Conservation (phyloP, 345 rosid species). For the Luvunga scandens region DNA sequence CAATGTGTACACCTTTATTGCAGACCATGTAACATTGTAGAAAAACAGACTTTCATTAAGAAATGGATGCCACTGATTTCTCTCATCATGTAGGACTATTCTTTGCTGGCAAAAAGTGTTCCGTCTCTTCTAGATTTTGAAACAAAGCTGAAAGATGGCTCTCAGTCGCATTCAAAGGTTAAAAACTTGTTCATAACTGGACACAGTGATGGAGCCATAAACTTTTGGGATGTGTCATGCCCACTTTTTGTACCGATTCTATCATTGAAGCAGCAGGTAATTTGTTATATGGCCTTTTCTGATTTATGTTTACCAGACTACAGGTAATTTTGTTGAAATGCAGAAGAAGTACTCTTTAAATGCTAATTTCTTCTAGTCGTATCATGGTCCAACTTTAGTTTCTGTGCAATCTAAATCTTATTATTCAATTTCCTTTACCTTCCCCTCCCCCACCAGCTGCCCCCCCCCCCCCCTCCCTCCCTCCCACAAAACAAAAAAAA, state of each 20-base stretch:
- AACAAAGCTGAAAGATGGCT: constrained; percentile 49
- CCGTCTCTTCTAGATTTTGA: constrained; percentile 62
- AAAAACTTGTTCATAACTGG: constrained; percentile 80
- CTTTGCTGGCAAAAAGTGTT: constrained; percentile 43
- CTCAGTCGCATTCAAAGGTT: constrained; percentile 43
- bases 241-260: constrained; percentile 59
- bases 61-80: background rate
- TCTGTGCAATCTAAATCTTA: no score
- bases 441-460: no score
- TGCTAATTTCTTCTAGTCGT: background rate
- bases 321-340: background rate
- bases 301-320: background rate
- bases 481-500: no score
- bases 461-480: rapidly evolving
- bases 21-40: background rate
- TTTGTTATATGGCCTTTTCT: background rate
- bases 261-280: constrained; percentile 77
- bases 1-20: background rate
- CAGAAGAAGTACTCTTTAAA: background rate
- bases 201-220: constrained; percentile 74
- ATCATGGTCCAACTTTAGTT: background rate
- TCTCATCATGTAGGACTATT: constrained; percentile 53
- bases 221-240: constrained; percentile 84
- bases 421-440: background rate
- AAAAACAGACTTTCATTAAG: background rate